Evolutionary conservation across 805 yeast species (phyloP).

Genomic region (Huiozyma naganishii): DNA sequence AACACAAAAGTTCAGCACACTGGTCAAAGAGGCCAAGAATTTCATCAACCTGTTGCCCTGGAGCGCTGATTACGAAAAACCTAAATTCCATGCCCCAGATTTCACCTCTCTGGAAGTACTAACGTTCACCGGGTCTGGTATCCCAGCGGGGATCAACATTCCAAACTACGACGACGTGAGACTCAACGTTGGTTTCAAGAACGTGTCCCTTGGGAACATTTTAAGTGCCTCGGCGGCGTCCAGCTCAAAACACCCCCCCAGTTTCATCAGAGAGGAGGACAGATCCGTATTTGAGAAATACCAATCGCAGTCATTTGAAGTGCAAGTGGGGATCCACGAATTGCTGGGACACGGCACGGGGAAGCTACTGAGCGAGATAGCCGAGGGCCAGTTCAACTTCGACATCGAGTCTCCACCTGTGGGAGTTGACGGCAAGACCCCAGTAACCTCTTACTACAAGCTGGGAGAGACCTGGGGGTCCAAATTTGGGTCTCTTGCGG

Average conservation of each 20-base stretch:
- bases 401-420: constrained; percentile 53
- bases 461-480: constrained; percentile 89
- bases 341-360: constrained; percentile 89
- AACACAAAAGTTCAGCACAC: constrained; percentile 63
- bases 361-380: constrained; percentile 53
- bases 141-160: constrained; percentile 88
- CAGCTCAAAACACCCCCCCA: constrained; percentile 44
- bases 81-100: constrained; percentile 82
- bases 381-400: constrained; percentile 60
- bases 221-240: constrained; percentile 57
- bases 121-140: constrained; percentile 82
- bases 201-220: constrained; percentile 82
- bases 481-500: constrained; percentile 69
- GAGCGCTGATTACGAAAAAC: constrained; percentile 68
- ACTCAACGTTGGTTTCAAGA: constrained; percentile 74
- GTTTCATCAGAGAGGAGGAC: constrained; percentile 47
- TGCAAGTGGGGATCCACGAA: constrained; percentile 90
- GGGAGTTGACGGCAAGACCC: constrained; percentile 43
- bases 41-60: constrained; percentile 68
- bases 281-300: constrained; percentile 54
- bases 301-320: constrained; percentile 77
- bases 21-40: constrained; percentile 56
- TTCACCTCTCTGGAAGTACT: constrained; percentile 83
- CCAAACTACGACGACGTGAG: constrained; percentile 90
- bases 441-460: constrained; percentile 59